phyloP scores from a whole-genome alignment of 495 filamentous ascomycete species.

The Talaromyces liani region DNA sequence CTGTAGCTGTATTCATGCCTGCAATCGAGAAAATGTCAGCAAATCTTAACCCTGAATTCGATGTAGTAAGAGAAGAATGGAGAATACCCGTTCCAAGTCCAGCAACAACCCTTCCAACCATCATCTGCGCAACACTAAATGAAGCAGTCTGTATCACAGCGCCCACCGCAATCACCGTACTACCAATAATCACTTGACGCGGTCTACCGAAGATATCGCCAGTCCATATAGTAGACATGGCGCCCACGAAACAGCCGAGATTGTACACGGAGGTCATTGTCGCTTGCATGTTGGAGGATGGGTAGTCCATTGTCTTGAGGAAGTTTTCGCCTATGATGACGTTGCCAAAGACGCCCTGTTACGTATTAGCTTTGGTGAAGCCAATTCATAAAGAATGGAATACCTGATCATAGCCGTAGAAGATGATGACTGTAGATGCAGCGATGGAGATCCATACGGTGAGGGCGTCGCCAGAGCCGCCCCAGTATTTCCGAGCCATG shows the following conservation, averaged over 20 bases:
- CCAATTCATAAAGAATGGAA: neutral
- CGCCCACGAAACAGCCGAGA: conserved; percentile 50
- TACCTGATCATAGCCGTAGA: conserved; percentile 9
- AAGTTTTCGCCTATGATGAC: conserved; percentile 22
- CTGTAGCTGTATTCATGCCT: conserved; percentile 49
- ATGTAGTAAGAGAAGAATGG: neutral
- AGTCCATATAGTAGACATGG: conserved; percentile 37
- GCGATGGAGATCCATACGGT: conserved; percentile 7
- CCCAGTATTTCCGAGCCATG: conserved; percentile 7
- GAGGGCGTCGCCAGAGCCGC: conserved; percentile 6
- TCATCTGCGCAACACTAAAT: conserved; percentile 47
- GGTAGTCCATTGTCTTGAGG: conserved; percentile 14
- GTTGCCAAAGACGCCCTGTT: conserved; percentile 23
- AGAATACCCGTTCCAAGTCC: conserved; percentile 14
- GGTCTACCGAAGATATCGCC: conserved; percentile 48
- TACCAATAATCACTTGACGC: conserved; percentile 43
- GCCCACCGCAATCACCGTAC: conserved; percentile 46
- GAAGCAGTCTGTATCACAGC: conserved; percentile 48
- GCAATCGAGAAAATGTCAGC: conserved; percentile 15
- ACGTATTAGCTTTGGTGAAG: neutral
- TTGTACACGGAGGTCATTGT: conserved; percentile 48
- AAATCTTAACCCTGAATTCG: too few species aligned
- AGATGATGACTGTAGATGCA: conserved; percentile 2
- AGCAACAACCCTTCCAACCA: conserved; percentile 43
- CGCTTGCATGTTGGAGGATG: conserved; percentile 6